Evolutionary conservation across 768 basidiomycete genomes (phyloP), one percentile per base, ranked within the genome.

Genomic region (Lanmaoa pseudosensibilis): DNA sequence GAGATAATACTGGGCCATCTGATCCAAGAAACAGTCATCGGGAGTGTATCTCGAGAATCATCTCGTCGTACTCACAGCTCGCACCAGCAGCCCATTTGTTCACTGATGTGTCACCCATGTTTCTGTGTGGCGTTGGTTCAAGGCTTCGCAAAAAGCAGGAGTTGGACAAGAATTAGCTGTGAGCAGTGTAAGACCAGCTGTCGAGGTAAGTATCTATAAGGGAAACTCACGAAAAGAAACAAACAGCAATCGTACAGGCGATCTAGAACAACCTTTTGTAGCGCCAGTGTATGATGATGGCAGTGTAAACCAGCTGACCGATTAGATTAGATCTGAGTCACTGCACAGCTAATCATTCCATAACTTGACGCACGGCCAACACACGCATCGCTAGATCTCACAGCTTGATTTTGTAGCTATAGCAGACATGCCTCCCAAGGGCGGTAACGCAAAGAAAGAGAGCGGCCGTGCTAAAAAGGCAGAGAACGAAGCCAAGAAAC

Each of bases 371-470:
- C 56, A 50, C 43, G 21, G 44, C 52, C 39, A 52, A 44, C 49
- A 48, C 39, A 44, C 47, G 6, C 30, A 10, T 16, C 11, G 34
- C 32, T 21, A n/a, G n/a, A n/a, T n/a, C 55, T 46, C 57, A 50
- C 61, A 59, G 54, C 53, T 52, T 36, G 40, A 49, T 23, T 9
- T 45, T 16, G 25, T 39, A 56, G 33, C 23, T 18, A 39, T n/a
- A 51, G 36, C 11, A 32, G 19, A 2, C 38, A 94, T 95, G 94
- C 74, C 94, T 46, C 94, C 94, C 1, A 92, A 92, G 73, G 90
- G 87, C 59, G 84, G 81, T 63, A 96, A 94, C 78, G 79, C 91
- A 55, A 97, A 96, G 85, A 96, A 96, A 71, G 94, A 96, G 73
- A 74, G 84, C 41, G 94, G 94, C 5, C 75, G 90, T 52, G 88